Percentiles rank a stretch among this genome's conserved stretches.
phyloP scores from a whole-genome alignment of 73 alveolate genomes.

The Tetrahymena elliotti region DNA sequence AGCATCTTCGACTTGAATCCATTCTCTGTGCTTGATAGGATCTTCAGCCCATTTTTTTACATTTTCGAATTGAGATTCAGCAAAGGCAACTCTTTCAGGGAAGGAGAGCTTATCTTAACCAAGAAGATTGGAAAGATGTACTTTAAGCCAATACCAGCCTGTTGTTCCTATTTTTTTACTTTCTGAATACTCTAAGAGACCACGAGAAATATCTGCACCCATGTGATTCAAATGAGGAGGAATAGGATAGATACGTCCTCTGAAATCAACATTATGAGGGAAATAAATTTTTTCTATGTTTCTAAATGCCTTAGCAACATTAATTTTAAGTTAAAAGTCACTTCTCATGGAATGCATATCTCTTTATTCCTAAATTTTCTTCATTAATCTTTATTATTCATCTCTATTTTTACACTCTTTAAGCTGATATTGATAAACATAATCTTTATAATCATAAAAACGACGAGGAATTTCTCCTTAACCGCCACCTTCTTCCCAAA shows the following conservation, averaged over 20 bases:
- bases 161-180: constrained; percentile 75
- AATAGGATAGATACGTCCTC: constrained; percentile 95
- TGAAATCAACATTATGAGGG: constrained; percentile 94
- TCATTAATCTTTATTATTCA: constrained; percentile 61
- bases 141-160: constrained; percentile 90
- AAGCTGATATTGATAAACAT: constrained; percentile 51
- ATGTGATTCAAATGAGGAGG: constrained; percentile 80
- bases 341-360: constrained; percentile 69
- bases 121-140: constrained; percentile 75
- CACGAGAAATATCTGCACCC: constrained; percentile 87
- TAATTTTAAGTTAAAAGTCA: constrained; percentile 67
- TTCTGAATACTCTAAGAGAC: constrained; percentile 79
- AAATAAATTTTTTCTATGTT: constrained; percentile 57
- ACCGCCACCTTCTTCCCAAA: constrained; percentile 85
- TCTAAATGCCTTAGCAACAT: constrained; percentile 69
- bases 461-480: constrained; percentile 72
- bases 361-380: constrained; percentile 61
- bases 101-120: constrained; percentile 82
- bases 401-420: constrained; percentile 43
- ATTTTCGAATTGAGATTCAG: constrained; percentile 51
- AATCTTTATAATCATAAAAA: constrained; percentile 49
- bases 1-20: constrained; percentile 83
- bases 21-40: constrained; percentile 67
- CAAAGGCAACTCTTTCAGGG: constrained; percentile 62
- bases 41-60: constrained; percentile 68